Conservation (phyloP, 2,329 filamentous ascomycete genomes). For the Ilyonectria destructans region DNA sequence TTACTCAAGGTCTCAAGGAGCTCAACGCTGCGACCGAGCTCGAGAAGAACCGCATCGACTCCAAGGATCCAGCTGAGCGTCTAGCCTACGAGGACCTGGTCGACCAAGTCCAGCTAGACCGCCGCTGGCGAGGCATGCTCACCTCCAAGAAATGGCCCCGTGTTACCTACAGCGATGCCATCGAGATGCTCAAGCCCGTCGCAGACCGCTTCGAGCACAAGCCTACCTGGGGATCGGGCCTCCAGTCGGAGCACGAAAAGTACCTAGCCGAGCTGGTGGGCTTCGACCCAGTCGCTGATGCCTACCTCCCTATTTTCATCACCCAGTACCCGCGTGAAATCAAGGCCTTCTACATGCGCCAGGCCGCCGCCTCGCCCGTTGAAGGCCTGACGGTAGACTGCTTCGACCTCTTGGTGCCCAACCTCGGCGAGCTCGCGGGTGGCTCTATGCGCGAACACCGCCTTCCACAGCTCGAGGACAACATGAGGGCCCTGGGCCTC, state of each 20-base stretch:
- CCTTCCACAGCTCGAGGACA: conserved; percentile 75
- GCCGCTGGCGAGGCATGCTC: conserved; percentile 82
- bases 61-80: conserved; percentile 59
- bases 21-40: conserved; percentile 65
- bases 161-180: conserved; percentile 86
- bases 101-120: conserved; percentile 66
- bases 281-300: conserved; percentile 61
- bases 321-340: conserved; percentile 91
- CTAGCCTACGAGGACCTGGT: conserved; percentile 62
- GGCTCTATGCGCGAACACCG: conserved; percentile 93
- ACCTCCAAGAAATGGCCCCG: conserved; percentile 76
- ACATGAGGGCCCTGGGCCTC: conserved; percentile 81
- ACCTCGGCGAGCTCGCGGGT: conserved; percentile 88
- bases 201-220: conserved; percentile 76
- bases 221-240: conserved; percentile 80
- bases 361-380: conserved; percentile 50
- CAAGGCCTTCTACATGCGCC: conserved; percentile 87
- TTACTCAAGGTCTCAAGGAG: conserved; percentile 58
- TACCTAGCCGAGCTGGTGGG: conserved; percentile 82
- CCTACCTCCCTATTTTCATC: conserved; percentile 83
- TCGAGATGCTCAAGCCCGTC: conserved; percentile 77
- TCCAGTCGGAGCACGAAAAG: conserved; percentile 94
- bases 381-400: conserved; percentile 80
- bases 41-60: conserved; percentile 53
- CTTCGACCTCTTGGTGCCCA: conserved; percentile 91